Evolutionary conservation across 2,329 filamentous ascomycete species (phyloP).

Genomic region (Pseudodiploospora longispora): DNA sequence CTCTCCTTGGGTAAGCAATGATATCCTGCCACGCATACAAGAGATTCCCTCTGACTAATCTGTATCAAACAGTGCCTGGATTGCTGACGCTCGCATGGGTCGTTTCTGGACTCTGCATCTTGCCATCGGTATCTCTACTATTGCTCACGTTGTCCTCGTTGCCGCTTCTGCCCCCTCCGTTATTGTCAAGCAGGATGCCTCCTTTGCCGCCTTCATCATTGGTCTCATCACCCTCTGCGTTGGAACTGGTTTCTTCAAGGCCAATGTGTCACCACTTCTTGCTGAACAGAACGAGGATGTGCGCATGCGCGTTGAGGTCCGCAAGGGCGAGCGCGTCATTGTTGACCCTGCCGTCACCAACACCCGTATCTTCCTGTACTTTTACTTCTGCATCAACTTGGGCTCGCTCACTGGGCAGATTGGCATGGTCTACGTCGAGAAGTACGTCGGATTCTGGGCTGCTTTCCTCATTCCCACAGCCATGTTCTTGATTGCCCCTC

Average conservation of each 20-base stretch:
- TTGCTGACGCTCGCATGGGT: conserved; percentile 64
- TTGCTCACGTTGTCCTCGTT: conserved; percentile 60
- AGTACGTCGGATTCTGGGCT: conserved; percentile 69
- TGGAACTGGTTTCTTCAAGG: conserved; percentile 75
- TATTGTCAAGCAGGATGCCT: conserved; percentile 47
- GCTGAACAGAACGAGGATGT: conserved; percentile 60
- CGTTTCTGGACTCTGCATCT: conserved; percentile 66
- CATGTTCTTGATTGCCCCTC: conserved; percentile 54
- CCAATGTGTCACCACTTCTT: conserved; percentile 65
- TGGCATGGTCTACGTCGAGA: conserved; percentile 64
- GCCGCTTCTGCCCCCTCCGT: conserved; percentile 55
- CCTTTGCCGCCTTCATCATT: conserved; percentile 61
- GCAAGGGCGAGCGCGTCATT: conserved; percentile 58
- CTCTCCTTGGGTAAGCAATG: conserved; percentile 40
- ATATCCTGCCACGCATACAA: background rate
- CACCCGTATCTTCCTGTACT: conserved; percentile 60
- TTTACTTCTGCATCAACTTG: conserved; percentile 50
- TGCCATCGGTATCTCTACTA: conserved; percentile 56
- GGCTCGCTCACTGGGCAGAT: conserved; percentile 51
- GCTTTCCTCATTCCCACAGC: conserved; percentile 60
- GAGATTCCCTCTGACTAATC: background rate
- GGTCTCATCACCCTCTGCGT: conserved; percentile 48
- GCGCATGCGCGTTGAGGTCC: conserved; percentile 47
- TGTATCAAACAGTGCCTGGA: conserved; percentile 29
- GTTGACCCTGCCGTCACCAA: conserved; percentile 62